Percentiles rank a stretch among this genome's conserved stretches.
Evolutionary conservation across 345 rosid genomes (phyloP).

Genomic region (Populus tremula): DNA sequence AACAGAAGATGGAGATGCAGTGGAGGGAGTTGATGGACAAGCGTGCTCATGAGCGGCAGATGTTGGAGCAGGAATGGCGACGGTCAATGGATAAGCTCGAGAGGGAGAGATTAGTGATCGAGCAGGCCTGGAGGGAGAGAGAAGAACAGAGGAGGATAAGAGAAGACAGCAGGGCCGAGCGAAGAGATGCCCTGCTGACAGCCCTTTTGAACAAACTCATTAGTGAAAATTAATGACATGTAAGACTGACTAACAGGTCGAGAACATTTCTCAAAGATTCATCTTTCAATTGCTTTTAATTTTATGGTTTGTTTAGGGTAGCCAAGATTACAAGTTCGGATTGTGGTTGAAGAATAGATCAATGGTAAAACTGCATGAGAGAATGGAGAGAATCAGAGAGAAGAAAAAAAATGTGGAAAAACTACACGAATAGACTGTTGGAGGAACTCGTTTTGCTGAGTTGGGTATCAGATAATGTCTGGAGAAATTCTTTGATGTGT

Average conservation of each 20-base stretch:
- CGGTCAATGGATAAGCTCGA: slow-evolving; percentile 49
- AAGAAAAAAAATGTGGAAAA: neutral
- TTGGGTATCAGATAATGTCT: neutral
- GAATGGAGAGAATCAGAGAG: neutral
- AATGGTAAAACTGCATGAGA: neutral
- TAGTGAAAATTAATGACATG: slow-evolving; percentile 17
- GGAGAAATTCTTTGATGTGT: neutral
- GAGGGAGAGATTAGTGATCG: slow-evolving; percentile 48
- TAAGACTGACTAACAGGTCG: slow-evolving; percentile 3
- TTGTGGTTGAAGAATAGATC: neutral
- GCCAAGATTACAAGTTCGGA: neutral
- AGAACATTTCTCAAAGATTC: neutral
- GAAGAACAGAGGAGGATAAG: slow-evolving; percentile 51
- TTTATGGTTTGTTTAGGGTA: neutral
- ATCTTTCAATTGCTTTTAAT: neutral
- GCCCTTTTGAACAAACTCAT: slow-evolving; percentile 47
- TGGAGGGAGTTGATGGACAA: slow-evolving; percentile 51
- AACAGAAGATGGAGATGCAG: slow-evolving; percentile 47
- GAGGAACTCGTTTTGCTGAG: neutral
- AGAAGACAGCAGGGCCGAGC: slow-evolving; percentile 54
- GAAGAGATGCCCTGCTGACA: slow-evolving; percentile 50
- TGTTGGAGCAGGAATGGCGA: slow-evolving; percentile 56
- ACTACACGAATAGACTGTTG: neutral
- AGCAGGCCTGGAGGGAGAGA: slow-evolving; percentile 53
- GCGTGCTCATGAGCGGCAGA: slow-evolving; percentile 41